Percentiles rank a stretch among this genome's conserved stretches.
phyloP scores from a whole-genome alignment of 305 asterid species.

The Fraxinus ornus region DNA sequence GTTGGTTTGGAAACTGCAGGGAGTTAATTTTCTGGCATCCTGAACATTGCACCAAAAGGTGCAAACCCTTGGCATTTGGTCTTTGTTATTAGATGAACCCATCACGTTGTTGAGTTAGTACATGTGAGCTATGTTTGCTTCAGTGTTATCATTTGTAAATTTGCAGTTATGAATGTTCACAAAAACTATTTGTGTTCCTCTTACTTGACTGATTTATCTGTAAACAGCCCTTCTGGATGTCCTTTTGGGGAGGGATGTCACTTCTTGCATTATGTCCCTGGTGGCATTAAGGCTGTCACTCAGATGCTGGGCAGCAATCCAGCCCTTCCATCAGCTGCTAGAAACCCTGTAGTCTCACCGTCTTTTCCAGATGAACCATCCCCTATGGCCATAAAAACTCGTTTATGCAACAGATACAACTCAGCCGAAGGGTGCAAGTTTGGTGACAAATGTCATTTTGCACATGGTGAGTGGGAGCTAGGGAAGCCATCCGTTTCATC shows the following conservation, averaged over 20 bases:
- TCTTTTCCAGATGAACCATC: slow-evolving; percentile 40
- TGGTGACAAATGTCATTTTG: slow-evolving; percentile 50
- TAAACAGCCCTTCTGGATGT: slow-evolving; percentile 51
- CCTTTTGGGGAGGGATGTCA: slow-evolving; percentile 55
- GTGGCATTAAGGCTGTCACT: slow-evolving; percentile 53
- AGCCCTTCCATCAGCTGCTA: slow-evolving; percentile 36
- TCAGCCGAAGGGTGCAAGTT: slow-evolving; percentile 53
- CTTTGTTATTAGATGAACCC: background rate
- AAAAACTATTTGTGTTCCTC: background rate
- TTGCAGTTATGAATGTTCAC: background rate
- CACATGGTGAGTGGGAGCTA: slow-evolving; percentile 56
- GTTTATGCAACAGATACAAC: slow-evolving; percentile 44
- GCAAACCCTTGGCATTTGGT: background rate
- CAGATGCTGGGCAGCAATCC: slow-evolving; percentile 55
- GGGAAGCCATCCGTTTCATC: slow-evolving; percentile 34
- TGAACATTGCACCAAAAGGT: background rate
- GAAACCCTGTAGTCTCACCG: slow-evolving; percentile 33
- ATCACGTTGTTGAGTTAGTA: background rate
- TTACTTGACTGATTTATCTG: background rate
- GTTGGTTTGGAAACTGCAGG: background rate
- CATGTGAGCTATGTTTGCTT: background rate
- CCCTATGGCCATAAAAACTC: slow-evolving; percentile 41
- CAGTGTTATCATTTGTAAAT: background rate
- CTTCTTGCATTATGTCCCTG: slow-evolving; percentile 54
- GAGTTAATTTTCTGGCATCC: background rate